These are phyloP conservation scores for Escallonia herrerae DNA, from an alignment of 129 eudicot genomes.

Conservation along the genomic window DNA sequence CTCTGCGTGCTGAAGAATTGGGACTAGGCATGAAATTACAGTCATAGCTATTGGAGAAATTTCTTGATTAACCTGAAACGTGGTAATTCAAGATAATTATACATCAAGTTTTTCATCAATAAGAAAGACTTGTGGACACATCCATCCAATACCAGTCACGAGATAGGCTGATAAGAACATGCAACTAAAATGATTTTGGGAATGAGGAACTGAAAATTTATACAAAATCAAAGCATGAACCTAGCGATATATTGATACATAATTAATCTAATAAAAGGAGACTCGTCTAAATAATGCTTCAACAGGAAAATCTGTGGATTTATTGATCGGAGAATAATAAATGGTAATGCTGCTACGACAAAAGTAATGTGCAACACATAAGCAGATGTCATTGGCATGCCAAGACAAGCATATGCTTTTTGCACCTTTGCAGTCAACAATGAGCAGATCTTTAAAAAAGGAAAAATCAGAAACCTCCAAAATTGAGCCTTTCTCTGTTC, in stretches of 20 bases:
- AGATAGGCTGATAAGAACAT: too few species aligned
- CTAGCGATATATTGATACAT: too few species aligned
- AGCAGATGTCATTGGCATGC: background rate
- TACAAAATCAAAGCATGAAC: too few species aligned
- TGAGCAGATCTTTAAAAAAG: background rate
- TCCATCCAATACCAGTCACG: background rate
- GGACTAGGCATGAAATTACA: conserved; percentile 76
- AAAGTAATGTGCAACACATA: background rate
- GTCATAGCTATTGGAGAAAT: conserved; percentile 77
- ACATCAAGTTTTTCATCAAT: background rate
- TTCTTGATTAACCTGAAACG: conserved; percentile 65
- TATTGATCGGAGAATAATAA: background rate
- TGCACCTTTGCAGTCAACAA: background rate
- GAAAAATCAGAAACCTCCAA: background rate
- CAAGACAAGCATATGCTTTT: background rate
- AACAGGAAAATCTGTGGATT: background rate
- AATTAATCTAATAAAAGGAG: too few species aligned
- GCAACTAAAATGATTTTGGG: too few species aligned
- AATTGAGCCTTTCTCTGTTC: background rate
- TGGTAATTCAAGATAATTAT: background rate
- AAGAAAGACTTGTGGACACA: background rate
- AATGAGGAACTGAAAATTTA: too few species aligned
- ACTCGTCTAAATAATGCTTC: background rate
- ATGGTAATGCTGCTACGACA: background rate
- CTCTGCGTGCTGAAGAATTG: conserved; percentile 88